phyloP scores from a whole-genome alignment of 208 protist genomes.

The Trypanosoma conorhini region DNA sequence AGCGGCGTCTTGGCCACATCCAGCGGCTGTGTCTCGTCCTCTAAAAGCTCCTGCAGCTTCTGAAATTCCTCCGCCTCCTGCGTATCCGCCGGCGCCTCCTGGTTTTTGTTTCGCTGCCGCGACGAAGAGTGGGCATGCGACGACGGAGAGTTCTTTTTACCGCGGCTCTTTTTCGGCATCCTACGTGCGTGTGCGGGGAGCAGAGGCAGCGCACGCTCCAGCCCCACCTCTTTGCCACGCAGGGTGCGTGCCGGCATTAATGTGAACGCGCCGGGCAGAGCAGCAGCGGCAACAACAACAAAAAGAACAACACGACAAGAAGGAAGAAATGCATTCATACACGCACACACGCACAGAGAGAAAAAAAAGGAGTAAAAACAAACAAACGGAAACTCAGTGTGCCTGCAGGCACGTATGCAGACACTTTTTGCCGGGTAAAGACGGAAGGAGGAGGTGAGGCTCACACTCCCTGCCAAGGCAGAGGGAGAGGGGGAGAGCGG shows the following conservation, averaged over 20 bases:
- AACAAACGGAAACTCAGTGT: neutral
- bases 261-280: neutral
- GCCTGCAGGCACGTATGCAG: neutral
- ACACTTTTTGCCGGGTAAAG: neutral
- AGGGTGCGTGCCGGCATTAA: neutral
- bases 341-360: neutral
- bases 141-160: neutral
- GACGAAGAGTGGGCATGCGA: neutral
- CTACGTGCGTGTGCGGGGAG: neutral
- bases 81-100: neutral
- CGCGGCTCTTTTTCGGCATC: neutral
- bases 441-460: neutral
- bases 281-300: constrained; percentile 1
- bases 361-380: neutral
- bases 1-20: neutral
- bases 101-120: neutral
- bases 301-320: neutral
- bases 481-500: too few species aligned
- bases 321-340: neutral
- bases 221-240: too few species aligned
- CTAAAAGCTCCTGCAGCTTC: neutral
- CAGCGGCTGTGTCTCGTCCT: neutral
- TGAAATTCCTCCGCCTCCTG: neutral
- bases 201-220: neutral
- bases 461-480: too few species aligned